A percentile compares a stretch with the other conserved stretches of the same genome.
Conservation (phyloP, 225 moss, liverwort and hornwort genomes). For the Physcomitrium patens region DNA sequence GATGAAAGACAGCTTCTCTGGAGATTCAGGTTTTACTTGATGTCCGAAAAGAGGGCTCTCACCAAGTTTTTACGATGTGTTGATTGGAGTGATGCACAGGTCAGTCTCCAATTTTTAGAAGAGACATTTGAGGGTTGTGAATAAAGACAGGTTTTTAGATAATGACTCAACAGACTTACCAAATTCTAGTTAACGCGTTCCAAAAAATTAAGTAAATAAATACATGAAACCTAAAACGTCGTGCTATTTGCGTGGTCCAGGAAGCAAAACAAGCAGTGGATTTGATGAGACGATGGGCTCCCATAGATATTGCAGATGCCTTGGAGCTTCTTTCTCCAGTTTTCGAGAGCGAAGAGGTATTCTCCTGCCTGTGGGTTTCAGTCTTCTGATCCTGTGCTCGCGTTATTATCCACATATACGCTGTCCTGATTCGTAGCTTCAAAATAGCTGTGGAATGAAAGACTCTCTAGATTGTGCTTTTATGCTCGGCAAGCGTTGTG, state of each 20-base stretch:
- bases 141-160: not conserved
- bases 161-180: conserved; percentile 2
- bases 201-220: not conserved
- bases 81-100: conserved; percentile 95
- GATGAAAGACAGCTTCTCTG: conserved; percentile 88
- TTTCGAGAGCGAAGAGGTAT: conserved; percentile 95
- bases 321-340: conserved; percentile 89
- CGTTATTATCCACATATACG: not conserved
- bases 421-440: not conserved
- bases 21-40: conserved; percentile 90
- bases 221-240: conserved; percentile 11
- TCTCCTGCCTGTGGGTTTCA: not conserved
- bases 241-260: conserved; percentile 43
- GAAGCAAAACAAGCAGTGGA: conserved; percentile 96
- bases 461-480: conserved; percentile 2
- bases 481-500: not conserved
- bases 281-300: conserved; percentile 88
- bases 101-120: conserved; percentile 24
- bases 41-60: conserved; percentile 87
- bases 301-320: conserved; percentile 93
- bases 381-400: not conserved
- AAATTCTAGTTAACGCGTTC: not conserved
- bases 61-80: conserved; percentile 94
- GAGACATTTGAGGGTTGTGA: conserved; percentile 2
- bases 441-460: not conserved